Evolutionary conservation across 2,329 filamentous ascomycete genomes (phyloP).

Genomic region (Fusarium brachygibbosum): DNA sequence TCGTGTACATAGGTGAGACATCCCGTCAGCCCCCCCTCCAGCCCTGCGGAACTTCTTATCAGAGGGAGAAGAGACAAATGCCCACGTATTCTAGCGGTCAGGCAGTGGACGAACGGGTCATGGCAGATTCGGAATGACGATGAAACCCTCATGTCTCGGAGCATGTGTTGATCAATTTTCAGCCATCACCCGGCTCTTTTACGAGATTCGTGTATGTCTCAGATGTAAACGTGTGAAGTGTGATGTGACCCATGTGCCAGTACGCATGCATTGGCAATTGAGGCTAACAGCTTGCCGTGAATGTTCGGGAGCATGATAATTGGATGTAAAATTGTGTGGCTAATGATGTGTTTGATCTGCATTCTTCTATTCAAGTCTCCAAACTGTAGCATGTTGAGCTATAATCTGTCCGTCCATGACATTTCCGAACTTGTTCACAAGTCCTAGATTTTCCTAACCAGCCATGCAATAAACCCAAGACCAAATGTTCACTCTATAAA

Average conservation of each 20-base stretch:
- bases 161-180: neutral
- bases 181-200: neutral
- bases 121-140: conserved; percentile 25
- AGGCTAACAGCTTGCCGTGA: neutral
- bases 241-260: neutral
- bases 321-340: too few relatives aligned
- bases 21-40: neutral
- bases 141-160: conserved; percentile 36
- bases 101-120: neutral
- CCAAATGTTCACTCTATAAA: conserved; percentile 7
- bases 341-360: neutral
- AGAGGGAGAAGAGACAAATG: neutral
- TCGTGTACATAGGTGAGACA: conserved; percentile 17
- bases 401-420: neutral
- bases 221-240: conserved; percentile 1
- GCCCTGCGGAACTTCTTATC: neutral
- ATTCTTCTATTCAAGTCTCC: neutral
- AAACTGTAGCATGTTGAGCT: neutral
- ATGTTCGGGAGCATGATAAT: neutral
- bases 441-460: neutral
- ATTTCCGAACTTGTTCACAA: conserved; percentile 7
- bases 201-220: conserved; percentile 10
- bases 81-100: conserved; percentile 15
- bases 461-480: conserved; percentile 7
- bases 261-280: neutral